These are phyloP conservation scores for Nigrospora sphaerica DNA, from an alignment of 2,329 filamentous ascomycete genomes.

Conservation along the genomic window DNA sequence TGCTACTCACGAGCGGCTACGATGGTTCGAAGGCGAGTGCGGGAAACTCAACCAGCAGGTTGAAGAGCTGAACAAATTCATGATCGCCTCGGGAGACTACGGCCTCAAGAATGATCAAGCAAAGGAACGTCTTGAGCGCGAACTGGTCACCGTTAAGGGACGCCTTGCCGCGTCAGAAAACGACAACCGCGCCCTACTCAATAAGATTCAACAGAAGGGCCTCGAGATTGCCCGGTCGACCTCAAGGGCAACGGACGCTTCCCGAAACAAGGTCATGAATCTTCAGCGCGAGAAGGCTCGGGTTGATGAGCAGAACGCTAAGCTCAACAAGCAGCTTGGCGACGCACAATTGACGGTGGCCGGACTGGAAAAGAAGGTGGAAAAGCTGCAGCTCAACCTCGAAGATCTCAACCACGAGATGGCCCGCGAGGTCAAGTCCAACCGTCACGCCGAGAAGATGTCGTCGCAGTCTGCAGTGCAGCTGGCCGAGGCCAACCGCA, in stretches of 20 bases:
- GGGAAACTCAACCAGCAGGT: conserved; percentile 70
- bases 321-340: conserved; percentile 75
- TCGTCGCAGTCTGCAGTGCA: conserved; percentile 75
- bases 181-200: conserved; percentile 88
- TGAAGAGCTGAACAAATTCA: conserved; percentile 78
- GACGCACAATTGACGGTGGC: conserved; percentile 78
- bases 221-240: conserved; percentile 89
- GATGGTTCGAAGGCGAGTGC: conserved; percentile 75
- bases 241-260: conserved; percentile 77
- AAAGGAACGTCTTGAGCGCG: conserved; percentile 86
- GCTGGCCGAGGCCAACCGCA: conserved; percentile 81
- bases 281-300: conserved; percentile 79
- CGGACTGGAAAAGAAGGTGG: conserved; percentile 85
- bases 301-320: conserved; percentile 74
- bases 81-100: conserved; percentile 83
- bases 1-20: conserved; percentile 66
- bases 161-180: conserved; percentile 89
- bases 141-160: conserved; percentile 85
- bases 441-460: conserved; percentile 82
- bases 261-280: conserved; percentile 66
- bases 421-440: conserved; percentile 81
- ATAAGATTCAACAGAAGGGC: conserved; percentile 96
- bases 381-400: conserved; percentile 80
- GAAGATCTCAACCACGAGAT: conserved; percentile 93
- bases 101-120: conserved; percentile 86